Percentiles rank a stretch among this genome's conserved stretches.
phyloP scores from a whole-genome alignment of 1,139 yeast species.

The Hyphopichia burtonii region DNA sequence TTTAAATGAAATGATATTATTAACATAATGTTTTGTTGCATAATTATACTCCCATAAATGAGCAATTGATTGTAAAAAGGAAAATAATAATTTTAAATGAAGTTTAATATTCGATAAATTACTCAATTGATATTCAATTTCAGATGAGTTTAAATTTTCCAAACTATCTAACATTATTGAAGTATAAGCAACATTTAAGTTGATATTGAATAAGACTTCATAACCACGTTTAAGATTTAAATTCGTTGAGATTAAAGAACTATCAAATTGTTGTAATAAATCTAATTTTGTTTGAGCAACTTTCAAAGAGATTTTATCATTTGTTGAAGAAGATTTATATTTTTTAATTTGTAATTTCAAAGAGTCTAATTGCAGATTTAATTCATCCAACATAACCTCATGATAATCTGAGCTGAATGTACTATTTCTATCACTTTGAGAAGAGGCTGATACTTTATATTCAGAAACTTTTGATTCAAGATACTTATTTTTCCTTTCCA shows the following conservation, averaged over 20 bases:
- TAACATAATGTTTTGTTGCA: constrained; percentile 4
- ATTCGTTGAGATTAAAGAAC: constrained; percentile 5
- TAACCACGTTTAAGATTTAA: constrained; percentile 5
- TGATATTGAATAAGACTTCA: constrained; percentile 7
- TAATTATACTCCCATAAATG: constrained; percentile 10
- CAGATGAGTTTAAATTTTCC: constrained; percentile 4
- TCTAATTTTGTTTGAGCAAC: constrained; percentile 9
- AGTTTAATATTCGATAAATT: constrained; percentile 3
- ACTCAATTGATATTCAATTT: constrained; percentile 1
- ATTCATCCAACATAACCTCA: constrained; percentile 3
- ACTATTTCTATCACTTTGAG: constrained; percentile 1
- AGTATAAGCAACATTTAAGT: constrained; percentile 5
- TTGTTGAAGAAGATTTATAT: constrained; percentile 10
- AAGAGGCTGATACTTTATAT: constrained; percentile 3
- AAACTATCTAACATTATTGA: constrained; percentile 2
- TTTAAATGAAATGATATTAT: constrained; percentile 3
- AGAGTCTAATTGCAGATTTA: constrained; percentile 12
- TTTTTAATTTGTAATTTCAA: constrained; percentile 16
- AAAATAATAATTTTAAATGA: background rate
- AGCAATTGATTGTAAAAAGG: constrained; percentile 4
- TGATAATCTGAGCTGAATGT: constrained; percentile 4
- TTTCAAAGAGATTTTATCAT: constrained; percentile 7
- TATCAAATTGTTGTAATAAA: constrained; percentile 9
- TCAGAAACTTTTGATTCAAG: constrained; percentile 17
- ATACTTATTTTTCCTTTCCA: constrained; percentile 32